These are phyloP conservation scores for Xylaria sp. DNA, from an alignment of 2,329 filamentous ascomycete species.

Conservation along the genomic window DNA sequence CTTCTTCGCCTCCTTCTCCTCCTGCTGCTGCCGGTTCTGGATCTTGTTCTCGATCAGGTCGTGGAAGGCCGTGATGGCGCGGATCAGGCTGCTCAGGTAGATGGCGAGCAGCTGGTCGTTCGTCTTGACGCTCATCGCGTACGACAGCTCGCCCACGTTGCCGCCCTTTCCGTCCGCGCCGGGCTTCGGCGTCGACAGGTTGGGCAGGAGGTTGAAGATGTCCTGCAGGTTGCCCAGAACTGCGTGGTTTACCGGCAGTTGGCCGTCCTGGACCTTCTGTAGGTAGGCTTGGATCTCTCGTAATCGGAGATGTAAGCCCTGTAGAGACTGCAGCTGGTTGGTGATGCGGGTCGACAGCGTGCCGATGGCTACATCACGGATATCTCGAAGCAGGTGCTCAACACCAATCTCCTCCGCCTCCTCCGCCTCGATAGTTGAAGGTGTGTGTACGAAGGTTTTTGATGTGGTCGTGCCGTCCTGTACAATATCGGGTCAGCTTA, in stretches of 20 bases:
- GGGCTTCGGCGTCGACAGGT: constrained; percentile 81
- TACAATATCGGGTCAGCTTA: constrained; percentile 17
- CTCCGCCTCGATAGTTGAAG: constrained; percentile 97
- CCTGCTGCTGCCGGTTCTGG: constrained; percentile 94
- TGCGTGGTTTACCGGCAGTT: constrained; percentile 93
- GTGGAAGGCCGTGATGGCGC: constrained; percentile 98
- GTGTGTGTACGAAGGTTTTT: constrained; percentile 97
- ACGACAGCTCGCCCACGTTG: constrained; percentile 77
- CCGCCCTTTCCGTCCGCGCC: constrained; percentile 59
- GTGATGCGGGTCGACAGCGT: constrained; percentile 96
- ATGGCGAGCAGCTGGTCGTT: constrained; percentile 99
- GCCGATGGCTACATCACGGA: constrained; percentile 95
- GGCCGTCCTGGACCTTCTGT: constrained; percentile 90
- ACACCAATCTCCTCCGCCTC: constrained; percentile 99
- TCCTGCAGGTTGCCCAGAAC: constrained; percentile 99
- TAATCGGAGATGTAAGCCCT: constrained; percentile 91
- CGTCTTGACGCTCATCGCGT: constrained; percentile 98
- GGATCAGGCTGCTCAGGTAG: constrained; percentile 93
- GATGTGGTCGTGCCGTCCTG: constrained; percentile 96
- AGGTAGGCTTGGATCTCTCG: constrained; percentile 95
- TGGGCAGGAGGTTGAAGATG: constrained; percentile 97
- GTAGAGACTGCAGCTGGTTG: constrained; percentile 94
- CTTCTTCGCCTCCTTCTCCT: constrained; percentile 89
- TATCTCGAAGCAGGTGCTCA: constrained; percentile 95
- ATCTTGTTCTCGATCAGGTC: constrained; percentile 99